Evolutionary conservation across 768 basidiomycete genomes (phyloP).

Genomic region (Porphyrellus cyaneotinctus): DNA sequence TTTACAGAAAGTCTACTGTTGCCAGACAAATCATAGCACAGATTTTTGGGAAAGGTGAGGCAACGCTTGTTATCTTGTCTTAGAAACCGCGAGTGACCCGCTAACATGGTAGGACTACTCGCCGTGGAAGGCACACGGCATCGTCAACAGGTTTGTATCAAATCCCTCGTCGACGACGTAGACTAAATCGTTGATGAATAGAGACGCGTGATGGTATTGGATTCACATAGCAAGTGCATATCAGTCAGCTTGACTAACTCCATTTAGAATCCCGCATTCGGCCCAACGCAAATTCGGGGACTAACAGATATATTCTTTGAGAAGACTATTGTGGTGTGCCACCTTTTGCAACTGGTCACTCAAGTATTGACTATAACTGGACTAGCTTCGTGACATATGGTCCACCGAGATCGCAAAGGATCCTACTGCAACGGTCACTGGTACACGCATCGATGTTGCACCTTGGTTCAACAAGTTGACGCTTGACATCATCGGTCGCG

Average conservation of each 20-base stretch:
- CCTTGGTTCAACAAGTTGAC: conserved; percentile 35
- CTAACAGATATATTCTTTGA: conserved; percentile 54
- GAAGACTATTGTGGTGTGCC: conserved; percentile 34
- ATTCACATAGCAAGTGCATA: background rate
- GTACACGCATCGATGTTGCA: conserved; percentile 29
- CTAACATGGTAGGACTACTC: conserved; percentile 42
- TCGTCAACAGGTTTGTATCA: conserved; percentile 35
- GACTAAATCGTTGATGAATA: background rate
- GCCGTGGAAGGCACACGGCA: conserved; percentile 39
- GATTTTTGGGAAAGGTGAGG: conserved; percentile 40
- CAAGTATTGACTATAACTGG: background rate
- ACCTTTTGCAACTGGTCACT: background rate
- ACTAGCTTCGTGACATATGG: conserved; percentile 49
- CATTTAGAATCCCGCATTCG: conserved; percentile 61
- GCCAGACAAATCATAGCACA: conserved; percentile 35
- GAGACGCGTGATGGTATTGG: conserved; percentile 30
- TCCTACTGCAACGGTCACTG: conserved; percentile 13
- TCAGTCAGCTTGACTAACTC: background rate
- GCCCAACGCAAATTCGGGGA: conserved; percentile 53
- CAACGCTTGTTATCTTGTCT: background rate
- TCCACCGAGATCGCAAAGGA: conserved; percentile 30
- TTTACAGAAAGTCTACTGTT: conserved; percentile 53
- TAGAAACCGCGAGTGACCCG: too few relatives aligned
- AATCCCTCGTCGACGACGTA: background rate
- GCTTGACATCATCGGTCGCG: conserved; percentile 41